Evolutionary conservation across 225 moss, liverwort and hornwort species (phyloP).

Genomic region (Bryoerythrophyllum caledonicum): DNA sequence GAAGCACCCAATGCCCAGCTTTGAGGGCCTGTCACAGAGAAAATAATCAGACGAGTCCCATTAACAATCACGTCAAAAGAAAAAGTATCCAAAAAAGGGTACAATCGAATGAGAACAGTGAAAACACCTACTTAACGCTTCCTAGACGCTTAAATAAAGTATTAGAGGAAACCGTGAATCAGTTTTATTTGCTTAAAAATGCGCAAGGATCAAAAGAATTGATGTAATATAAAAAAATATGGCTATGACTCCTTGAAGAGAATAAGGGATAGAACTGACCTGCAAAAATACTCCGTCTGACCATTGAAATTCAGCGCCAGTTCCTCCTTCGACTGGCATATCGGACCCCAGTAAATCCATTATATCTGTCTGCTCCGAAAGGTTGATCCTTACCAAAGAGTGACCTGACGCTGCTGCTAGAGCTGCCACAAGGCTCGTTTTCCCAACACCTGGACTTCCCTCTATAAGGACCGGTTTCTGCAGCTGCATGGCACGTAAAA

Average conservation of each 20-base stretch:
- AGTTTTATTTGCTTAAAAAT: not conserved
- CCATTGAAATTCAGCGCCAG: constrained; percentile 90
- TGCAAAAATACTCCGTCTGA: constrained; percentile 97
- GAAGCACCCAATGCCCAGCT: constrained; percentile 94
- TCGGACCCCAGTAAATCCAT: constrained; percentile 97
- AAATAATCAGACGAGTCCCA: not conserved
- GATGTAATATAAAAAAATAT: not conserved
- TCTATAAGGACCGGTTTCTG: constrained; percentile 89
- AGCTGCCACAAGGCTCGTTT: constrained; percentile 93
- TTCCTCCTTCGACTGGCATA: constrained; percentile 92
- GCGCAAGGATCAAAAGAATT: not conserved
- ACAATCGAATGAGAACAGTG: not conserved
- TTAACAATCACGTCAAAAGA: not conserved
- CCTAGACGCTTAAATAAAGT: not conserved
- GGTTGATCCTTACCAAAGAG: constrained; percentile 82
- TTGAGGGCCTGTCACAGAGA: constrained; percentile 79
- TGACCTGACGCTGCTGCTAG: constrained; percentile 75
- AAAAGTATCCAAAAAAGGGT: not conserved
- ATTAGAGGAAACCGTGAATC: constrained; percentile 2
- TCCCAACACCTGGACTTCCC: constrained; percentile 98
- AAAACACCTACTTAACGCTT: not conserved
- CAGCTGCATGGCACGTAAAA: constrained; percentile 95
- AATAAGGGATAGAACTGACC: constrained; percentile 40
- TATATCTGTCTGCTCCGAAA: constrained; percentile 97
- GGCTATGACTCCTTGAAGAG: not conserved